Evolutionary conservation across 2,329 filamentous ascomycete species (phyloP), one percentile per base, ranked within the genome.

Genomic region (Penicillium sp.): DNA sequence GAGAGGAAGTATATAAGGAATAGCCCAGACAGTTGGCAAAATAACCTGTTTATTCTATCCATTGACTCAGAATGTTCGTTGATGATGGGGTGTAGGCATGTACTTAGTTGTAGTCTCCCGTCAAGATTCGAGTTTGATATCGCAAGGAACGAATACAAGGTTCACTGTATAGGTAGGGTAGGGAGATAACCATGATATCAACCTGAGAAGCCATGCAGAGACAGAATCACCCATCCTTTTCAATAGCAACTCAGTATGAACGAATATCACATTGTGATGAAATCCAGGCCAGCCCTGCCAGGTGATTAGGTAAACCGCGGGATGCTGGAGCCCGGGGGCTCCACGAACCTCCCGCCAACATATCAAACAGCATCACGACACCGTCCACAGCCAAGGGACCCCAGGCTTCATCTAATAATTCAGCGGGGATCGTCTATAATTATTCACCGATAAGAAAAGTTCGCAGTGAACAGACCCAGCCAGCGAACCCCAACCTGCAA

Each of bases 251-350:
- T 17, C 17, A 17, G 15, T n/a, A 43, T 42, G 17, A n/a, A 42
- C 12, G 12, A 12, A 6, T 31, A 17, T 12, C 15, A 29, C 12
- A 15, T 19, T 12, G 12, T 28, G 19, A 32, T 46, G 32, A 29
- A 40, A 31, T 39, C 35, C 6, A 4, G 29, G 34, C 44, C 6
- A 46, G 43, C 17, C 17, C 17, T 17, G n/a, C n/a, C n/a, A n/a
- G n/a, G n/a, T n/a, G 40, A 43, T 48, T 48, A 48, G 31, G 40
- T 44, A 49, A 49, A 47, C 24, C 33, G 41, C 33, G 39, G 46
- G 46, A 31, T 32, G 17, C 17, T 17, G 17, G 28, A 33, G 35
- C 19, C 19, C 13, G 9, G 29, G 37, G 38, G 28, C 24, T 45
- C 42, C 41, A 45, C 33, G 17, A 45, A 45, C 34, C 29, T 49